These are phyloP conservation scores for Chaetomium sp. DNA, from an alignment of 2,329 filamentous ascomycete genomes.

Conservation along the genomic window DNA sequence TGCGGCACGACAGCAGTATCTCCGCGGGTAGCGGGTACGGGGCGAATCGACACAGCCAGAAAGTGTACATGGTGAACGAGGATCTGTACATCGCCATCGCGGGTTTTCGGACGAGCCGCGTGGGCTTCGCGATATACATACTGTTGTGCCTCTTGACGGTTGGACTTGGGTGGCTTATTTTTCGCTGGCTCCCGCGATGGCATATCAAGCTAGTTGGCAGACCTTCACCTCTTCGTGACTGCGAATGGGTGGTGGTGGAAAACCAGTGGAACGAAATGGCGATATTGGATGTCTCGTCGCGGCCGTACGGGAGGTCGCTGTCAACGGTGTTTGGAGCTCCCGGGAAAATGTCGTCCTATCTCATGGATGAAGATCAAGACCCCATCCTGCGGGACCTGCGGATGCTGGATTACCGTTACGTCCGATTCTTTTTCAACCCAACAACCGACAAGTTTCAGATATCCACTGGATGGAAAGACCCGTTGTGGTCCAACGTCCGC, in stretches of 20 bases:
- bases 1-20: slow-evolving; percentile 57
- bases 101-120: slow-evolving; percentile 72
- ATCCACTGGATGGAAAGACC: slow-evolving; percentile 90
- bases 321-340: slow-evolving; percentile 61
- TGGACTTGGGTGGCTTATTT: slow-evolving; percentile 74
- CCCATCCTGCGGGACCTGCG: slow-evolving; percentile 69
- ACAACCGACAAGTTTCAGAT: slow-evolving; percentile 81
- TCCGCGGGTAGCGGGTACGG: slow-evolving; percentile 60
- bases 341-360: slow-evolving; percentile 51
- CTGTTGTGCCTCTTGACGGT: slow-evolving; percentile 63
- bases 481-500: slow-evolving; percentile 73
- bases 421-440: slow-evolving; percentile 88
- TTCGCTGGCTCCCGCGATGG: slow-evolving; percentile 88
- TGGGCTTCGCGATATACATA: slow-evolving; percentile 64
- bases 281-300: slow-evolving; percentile 60
- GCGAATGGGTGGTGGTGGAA: slow-evolving; percentile 90
- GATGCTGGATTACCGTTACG: slow-evolving; percentile 85
- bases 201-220: slow-evolving; percentile 69
- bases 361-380: slow-evolving; percentile 63
- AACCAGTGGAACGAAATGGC: slow-evolving; percentile 95
- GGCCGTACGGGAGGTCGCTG: slow-evolving; percentile 47
- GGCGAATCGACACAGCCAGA: slow-evolving; percentile 69
- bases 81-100: slow-evolving; percentile 91
- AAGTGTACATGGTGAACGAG: slow-evolving; percentile 87
- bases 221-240: slow-evolving; percentile 61